These are phyloP conservation scores for Debaryomycetaceae sp. DNA, from an alignment of 1,139 yeast species.

Conservation along the genomic window DNA sequence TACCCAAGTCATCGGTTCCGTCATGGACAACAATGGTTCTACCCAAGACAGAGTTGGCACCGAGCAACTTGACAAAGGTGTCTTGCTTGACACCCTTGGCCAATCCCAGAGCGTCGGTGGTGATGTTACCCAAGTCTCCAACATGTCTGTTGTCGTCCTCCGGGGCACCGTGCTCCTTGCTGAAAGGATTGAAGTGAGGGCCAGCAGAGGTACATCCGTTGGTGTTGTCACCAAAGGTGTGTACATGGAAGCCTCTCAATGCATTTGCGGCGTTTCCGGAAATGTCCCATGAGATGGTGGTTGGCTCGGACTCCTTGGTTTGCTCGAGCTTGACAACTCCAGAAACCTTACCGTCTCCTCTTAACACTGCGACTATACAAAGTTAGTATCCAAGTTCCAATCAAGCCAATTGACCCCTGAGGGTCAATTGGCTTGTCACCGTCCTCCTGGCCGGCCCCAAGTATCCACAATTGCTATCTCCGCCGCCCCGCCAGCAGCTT, in stretches of 20 bases:
- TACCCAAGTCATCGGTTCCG: slow-evolving; percentile 94
- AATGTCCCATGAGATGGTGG: slow-evolving; percentile 84
- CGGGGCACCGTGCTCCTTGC: slow-evolving; percentile 92
- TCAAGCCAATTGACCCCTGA: background rate
- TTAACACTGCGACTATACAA: slow-evolving; percentile 80
- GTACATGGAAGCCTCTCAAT: slow-evolving; percentile 95
- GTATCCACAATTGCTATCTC: background rate
- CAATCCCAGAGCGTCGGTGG: slow-evolving; percentile 80
- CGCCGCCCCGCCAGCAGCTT: too few relatives aligned
- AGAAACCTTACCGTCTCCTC: slow-evolving; percentile 88
- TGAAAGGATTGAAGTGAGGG: slow-evolving; percentile 96
- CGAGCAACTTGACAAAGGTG: slow-evolving; percentile 70
- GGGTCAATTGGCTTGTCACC: slow-evolving; percentile 1
- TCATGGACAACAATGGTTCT: slow-evolving; percentile 96
- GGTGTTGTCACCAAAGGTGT: slow-evolving; percentile 97
- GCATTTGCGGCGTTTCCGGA: slow-evolving; percentile 85
- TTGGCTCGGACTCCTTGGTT: slow-evolving; percentile 70
- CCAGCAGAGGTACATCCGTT: slow-evolving; percentile 99
- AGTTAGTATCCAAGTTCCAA: slow-evolving; percentile 2
- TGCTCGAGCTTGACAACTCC: slow-evolving; percentile 90
- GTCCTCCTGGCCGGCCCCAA: background rate
- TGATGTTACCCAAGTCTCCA: slow-evolving; percentile 94
- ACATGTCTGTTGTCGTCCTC: slow-evolving; percentile 87
- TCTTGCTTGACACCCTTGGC: slow-evolving; percentile 90
- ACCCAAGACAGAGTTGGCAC: slow-evolving; percentile 84